phyloP scores from a whole-genome alignment of 2,329 filamentous ascomycete species.

The Diaporthe sp. region DNA sequence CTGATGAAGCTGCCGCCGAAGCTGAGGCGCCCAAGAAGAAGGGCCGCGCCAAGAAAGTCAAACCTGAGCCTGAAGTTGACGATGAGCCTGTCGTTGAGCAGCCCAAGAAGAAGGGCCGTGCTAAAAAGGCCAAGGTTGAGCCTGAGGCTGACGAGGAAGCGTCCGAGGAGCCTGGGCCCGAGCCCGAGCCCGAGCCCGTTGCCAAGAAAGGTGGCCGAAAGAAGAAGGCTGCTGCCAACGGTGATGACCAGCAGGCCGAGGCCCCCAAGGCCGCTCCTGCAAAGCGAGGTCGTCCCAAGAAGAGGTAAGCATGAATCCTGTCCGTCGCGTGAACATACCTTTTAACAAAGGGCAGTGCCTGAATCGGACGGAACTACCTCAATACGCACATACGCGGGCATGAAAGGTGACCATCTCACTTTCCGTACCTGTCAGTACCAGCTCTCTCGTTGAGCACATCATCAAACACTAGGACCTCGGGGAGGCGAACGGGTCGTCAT shows the following conservation, averaged over 20 bases:
- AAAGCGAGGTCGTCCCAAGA: conserved; percentile 36
- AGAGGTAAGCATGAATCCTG: conserved; percentile 17
- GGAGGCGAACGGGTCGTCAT: neutral
- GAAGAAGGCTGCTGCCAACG: conserved; percentile 32
- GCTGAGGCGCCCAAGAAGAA: conserved; percentile 59
- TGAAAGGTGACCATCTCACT: neutral
- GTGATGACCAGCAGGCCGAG: conserved; percentile 30
- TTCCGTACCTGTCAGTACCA: neutral
- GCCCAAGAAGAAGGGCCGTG: conserved; percentile 43
- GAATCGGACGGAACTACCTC: neutral
- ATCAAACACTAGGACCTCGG: neutral
- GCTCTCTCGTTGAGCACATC: neutral
- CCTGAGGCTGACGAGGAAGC: neutral
- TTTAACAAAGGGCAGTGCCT: neutral
- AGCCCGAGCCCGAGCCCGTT: conserved; percentile 27
- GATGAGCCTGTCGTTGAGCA: conserved; percentile 41
- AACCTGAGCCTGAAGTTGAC: conserved; percentile 37
- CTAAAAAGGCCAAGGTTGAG: conserved; percentile 45
- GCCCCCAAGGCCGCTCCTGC: conserved; percentile 37
- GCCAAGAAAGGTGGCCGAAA: conserved; percentile 27
- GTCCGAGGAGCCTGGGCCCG: conserved; percentile 40
- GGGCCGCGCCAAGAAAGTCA: conserved; percentile 45
- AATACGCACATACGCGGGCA: neutral
- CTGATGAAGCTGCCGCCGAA: conserved; percentile 59
- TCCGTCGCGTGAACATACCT: neutral